Conservation (phyloP, 2,329 filamentous ascomycete genomes). For the Fusarium sp. region DNA sequence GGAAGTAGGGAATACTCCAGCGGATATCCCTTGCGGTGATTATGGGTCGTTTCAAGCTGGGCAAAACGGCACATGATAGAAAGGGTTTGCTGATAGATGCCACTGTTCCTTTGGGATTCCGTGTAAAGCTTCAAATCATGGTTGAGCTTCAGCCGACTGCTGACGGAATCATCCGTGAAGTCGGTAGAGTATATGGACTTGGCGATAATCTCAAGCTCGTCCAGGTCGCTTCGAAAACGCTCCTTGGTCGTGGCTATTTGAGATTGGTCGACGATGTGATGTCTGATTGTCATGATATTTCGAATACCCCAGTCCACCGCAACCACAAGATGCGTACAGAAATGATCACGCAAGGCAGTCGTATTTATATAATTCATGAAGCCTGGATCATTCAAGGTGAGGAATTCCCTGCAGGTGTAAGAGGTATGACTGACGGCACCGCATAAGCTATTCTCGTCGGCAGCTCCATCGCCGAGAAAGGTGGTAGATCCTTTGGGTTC, state of each 20-base stretch:
- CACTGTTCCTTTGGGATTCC: conserved; percentile 12
- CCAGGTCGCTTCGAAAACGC: conserved; percentile 6
- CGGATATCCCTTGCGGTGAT: conserved; percentile 10
- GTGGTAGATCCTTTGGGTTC: conserved; percentile 10
- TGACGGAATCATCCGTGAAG: not conserved
- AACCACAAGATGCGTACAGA: conserved; percentile 25
- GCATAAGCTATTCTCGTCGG: fast-evolving
- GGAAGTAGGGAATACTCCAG: conserved; percentile 22
- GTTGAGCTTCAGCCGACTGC: conserved; percentile 2
- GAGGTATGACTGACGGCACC: not conserved
- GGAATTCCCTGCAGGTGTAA: not conserved
- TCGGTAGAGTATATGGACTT: not conserved
- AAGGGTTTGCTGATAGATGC: not conserved
- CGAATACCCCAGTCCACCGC: conserved; percentile 25
- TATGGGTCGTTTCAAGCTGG: not conserved
- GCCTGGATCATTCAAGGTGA: not conserved
- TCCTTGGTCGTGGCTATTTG: not conserved
- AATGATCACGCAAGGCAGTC: not conserved
- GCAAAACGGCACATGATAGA: conserved; percentile 9
- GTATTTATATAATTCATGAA: not conserved
- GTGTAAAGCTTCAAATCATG: conserved; percentile 21
- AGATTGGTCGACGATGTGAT: not conserved
- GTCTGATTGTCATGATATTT: conserved; percentile 12
- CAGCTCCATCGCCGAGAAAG: conserved; percentile 6
- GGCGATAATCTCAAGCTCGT: not conserved